Evolutionary conservation across 192 early-diverging fungal genomes (phyloP).

Genomic region (Phycomyces blakesleeanus): DNA sequence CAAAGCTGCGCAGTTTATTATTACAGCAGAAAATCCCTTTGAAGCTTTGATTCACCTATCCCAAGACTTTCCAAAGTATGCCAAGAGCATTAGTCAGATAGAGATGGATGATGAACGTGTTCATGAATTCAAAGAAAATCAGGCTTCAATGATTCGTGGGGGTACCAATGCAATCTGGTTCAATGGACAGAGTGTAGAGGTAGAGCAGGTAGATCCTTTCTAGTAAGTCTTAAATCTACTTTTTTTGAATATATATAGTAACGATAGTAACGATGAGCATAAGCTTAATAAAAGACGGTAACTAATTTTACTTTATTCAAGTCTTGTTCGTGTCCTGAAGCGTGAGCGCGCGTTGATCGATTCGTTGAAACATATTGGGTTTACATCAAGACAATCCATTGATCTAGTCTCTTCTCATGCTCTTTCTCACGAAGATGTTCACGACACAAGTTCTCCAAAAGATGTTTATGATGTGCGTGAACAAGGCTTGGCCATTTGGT

Average conservation of each 20-base stretch:
- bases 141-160: constrained; percentile 13
- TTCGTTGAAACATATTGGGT: constrained; percentile 42
- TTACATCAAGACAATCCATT: constrained; percentile 37
- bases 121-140: constrained; percentile 35
- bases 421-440: constrained; percentile 10
- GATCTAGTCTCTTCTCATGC: constrained; percentile 33
- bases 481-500: constrained; percentile 68
- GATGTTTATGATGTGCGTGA: constrained; percentile 77
- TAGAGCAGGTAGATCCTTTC: constrained; percentile 61
- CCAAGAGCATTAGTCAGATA: constrained; percentile 65
- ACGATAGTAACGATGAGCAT: too few relatives aligned
- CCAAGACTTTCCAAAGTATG: constrained; percentile 89
- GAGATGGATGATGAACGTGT: constrained; percentile 44
- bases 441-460: constrained; percentile 20
- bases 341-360: constrained; percentile 49
- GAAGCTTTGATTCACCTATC: constrained; percentile 59
- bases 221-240: constrained; percentile 31
- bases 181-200: constrained; percentile 60
- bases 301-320: constrained; percentile 19
- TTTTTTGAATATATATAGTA: neutral
- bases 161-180: constrained; percentile 49
- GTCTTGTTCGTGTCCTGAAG: constrained; percentile 55
- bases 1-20: constrained; percentile 71
- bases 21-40: constrained; percentile 59
- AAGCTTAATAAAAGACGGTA: too few relatives aligned